A percentile compares a stretch with the other conserved stretches of the same genome.
Evolutionary conservation across 2,329 filamentous ascomycete species (phyloP).

Genomic region (Claviceps maximensis): DNA sequence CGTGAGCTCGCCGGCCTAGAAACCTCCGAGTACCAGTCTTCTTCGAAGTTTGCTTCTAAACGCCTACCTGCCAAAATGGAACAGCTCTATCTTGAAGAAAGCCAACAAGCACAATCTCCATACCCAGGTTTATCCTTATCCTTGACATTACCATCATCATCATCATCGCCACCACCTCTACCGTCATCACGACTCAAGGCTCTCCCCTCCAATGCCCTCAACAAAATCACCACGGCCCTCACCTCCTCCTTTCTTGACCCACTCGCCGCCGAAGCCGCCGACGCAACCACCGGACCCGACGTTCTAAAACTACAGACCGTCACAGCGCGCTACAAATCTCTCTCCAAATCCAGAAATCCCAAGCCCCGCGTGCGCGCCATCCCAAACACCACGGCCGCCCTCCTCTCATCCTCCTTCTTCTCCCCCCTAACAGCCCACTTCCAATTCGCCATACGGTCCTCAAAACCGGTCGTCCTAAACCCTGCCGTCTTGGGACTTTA

Average conservation of each 20-base stretch:
- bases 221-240: slow-evolving; percentile 53
- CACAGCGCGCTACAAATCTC: slow-evolving; percentile 41
- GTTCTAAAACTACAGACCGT: slow-evolving; percentile 83
- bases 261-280: slow-evolving; percentile 68
- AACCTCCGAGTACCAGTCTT: slow-evolving; percentile 34
- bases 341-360: slow-evolving; percentile 13
- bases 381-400: slow-evolving; percentile 63
- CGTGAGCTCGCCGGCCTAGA: slow-evolving; percentile 75
- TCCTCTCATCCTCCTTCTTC: slow-evolving; percentile 71
- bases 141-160: not conserved
- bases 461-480: slow-evolving; percentile 51
- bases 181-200: slow-evolving; percentile 27
- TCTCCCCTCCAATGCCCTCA: slow-evolving; percentile 46
- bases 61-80: slow-evolving; percentile 62
- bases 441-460: slow-evolving; percentile 44
- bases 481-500: slow-evolving; percentile 66
- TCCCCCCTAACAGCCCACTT: slow-evolving; percentile 74
- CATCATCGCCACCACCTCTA: not conserved
- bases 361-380: slow-evolving; percentile 40
- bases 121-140: no score
- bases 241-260: slow-evolving; percentile 66
- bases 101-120: slow-evolving; percentile 9
- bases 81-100: slow-evolving; percentile 44
- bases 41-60: slow-evolving; percentile 64
- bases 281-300: slow-evolving; percentile 65